Conservation (phyloP, 495 filamentous ascomycete genomes). For the Aeminium ludgeri region DNA sequence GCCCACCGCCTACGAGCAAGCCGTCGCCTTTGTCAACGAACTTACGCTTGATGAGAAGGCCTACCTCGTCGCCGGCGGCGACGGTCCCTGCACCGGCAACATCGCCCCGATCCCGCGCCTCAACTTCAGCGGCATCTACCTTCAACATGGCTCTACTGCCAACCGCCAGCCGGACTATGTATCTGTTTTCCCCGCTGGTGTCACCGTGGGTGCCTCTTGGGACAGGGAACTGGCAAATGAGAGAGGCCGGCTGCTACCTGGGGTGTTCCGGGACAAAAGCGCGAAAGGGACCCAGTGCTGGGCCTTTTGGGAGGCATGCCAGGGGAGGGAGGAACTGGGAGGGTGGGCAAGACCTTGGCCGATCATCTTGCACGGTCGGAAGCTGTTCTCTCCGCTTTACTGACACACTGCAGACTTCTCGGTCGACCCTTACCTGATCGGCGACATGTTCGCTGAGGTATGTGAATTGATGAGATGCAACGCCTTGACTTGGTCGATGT, state of each 20-base stretch:
- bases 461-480: no score
- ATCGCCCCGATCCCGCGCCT: conserved; percentile 25
- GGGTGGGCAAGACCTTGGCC: background rate
- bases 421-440: conserved; percentile 28
- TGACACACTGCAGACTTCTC: conserved; percentile 10
- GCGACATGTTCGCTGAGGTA: conserved; percentile 33
- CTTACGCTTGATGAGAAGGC: conserved; percentile 17
- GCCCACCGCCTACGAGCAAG: conserved; percentile 10
- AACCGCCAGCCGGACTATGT: conserved; percentile 21
- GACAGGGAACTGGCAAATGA: conserved; percentile 14
- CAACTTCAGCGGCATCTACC: conserved; percentile 31
- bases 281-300: conserved; percentile 15
- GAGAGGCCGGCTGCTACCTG: conserved; percentile 12
- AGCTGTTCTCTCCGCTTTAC: background rate
- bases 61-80: conserved; percentile 11
- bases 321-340: conserved; percentile 19
- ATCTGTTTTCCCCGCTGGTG: conserved; percentile 15
- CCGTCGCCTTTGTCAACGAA: conserved; percentile 12
- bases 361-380: background rate
- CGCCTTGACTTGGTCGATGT: no score
- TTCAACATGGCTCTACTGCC: conserved; percentile 34
- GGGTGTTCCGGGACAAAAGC: conserved; percentile 17
- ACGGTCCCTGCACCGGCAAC: conserved; percentile 16
- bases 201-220: conserved; percentile 18
- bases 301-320: conserved; percentile 12